These are phyloP conservation scores for Linanthus parryae DNA, from an alignment of 148 eudicot species.

Conservation along the genomic window DNA sequence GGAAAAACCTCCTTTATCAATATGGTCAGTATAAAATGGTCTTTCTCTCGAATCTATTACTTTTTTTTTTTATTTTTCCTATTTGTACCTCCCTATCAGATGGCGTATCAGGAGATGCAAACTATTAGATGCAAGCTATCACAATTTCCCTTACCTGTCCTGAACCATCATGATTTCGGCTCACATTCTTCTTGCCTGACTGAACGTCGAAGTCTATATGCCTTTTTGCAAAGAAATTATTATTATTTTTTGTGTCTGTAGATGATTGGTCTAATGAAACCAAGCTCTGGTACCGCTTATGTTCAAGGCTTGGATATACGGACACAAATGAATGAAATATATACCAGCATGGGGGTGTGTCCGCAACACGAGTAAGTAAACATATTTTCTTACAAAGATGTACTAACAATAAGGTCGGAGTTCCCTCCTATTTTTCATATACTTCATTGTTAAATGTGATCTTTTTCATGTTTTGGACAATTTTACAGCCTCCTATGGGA, in stretches of 20 bases:
- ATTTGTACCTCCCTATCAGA: too few species aligned
- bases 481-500: slow-evolving; percentile 80
- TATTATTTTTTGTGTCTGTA: slow-evolving; percentile 16
- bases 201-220: too few species aligned
- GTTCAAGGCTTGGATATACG: slow-evolving; percentile 69
- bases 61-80: not conserved
- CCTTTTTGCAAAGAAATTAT: too few species aligned
- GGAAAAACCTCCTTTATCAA: slow-evolving; percentile 92
- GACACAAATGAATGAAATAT: slow-evolving; percentile 66
- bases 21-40: slow-evolving; percentile 51
- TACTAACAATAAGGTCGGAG: too few species aligned
- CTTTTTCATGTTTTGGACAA: not conserved
- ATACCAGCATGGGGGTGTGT: slow-evolving; percentile 94
- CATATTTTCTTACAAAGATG: too few species aligned
- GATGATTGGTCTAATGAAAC: slow-evolving; percentile 94
- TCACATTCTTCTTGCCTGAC: too few species aligned
- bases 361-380: slow-evolving; percentile 87
- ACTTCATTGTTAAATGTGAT: too few species aligned
- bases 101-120: too few species aligned
- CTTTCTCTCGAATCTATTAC: not conserved
- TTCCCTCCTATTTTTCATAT: too few species aligned
- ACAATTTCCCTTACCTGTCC: too few species aligned
- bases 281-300: slow-evolving; percentile 76
- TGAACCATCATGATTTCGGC: too few species aligned
- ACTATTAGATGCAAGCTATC: too few species aligned